Evolutionary conservation across 2,329 filamentous ascomycete species (phyloP), one percentile per base, ranked within the genome.

Genomic region (Aspergillus chevalieri): DNA sequence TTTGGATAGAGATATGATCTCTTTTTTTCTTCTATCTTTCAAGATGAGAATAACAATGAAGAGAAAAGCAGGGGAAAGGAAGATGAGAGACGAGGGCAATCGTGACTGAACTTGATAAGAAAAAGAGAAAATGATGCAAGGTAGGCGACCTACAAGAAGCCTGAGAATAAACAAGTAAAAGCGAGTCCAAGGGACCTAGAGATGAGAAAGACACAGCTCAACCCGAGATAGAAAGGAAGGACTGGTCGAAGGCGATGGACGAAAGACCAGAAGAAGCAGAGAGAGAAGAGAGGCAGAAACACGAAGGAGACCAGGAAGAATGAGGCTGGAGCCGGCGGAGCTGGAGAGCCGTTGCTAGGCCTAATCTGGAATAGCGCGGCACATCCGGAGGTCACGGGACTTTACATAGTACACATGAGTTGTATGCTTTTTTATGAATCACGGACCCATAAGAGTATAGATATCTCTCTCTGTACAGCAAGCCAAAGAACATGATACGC

Each of bases 131-230:
- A 54, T 49, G 54, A 51, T 55, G 48, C 54, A 61, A 65, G 61
- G 59, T 54, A 68, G 67, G 67, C 68, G 59, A 71, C 68, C 67
- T 70, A 72, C 67, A 69, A 71, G 68, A 68, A 70, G 67, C 68
- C 67, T 62, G 59, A 55, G 50, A 53, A 57, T 47, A 53, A 55
- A 53, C 52, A 49, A 54, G 47, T 21, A 28, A 8, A 36, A 36
- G 34, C 34, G 14, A 36, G 15, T 36, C 15, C 34, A 36, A 36
- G 34, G 15, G n/a, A 36, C 34, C n/a, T 26, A 24, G 15, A 46
- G 22, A 46, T 19, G 28, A 30, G 26, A 30, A 10, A n/a, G 14
- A 46, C 14, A 26, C 33, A 19, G 33, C 21, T 21, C 17, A 43
- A 21, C 41, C 43, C 26, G 10, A 28, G 43, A 28, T 14, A 19